These are phyloP conservation scores for Neurospora africana DNA, from an alignment of 495 filamentous ascomycete genomes.

Conservation along the genomic window DNA sequence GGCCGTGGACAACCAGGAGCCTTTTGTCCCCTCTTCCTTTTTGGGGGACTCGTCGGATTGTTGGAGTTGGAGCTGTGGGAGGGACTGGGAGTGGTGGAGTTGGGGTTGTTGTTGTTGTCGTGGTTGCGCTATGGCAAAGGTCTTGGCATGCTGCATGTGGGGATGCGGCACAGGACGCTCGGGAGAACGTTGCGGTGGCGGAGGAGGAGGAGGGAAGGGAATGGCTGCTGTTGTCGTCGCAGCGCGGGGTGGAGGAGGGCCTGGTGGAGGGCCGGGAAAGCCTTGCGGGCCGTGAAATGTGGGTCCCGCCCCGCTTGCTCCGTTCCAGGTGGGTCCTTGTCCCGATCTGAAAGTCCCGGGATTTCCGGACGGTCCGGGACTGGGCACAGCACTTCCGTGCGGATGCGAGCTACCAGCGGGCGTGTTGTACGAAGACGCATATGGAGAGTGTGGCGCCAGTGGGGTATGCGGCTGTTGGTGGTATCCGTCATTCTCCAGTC, in stretches of 20 bases:
- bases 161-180: neutral
- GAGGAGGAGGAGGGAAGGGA: neutral
- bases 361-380: neutral
- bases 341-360: neutral
- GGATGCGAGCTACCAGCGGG: neutral
- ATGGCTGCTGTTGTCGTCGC: neutral
- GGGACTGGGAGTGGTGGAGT: neutral
- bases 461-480: neutral
- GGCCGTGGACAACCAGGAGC: constrained; percentile 34
- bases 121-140: neutral
- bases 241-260: neutral
- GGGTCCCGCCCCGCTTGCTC: neutral
- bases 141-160: neutral
- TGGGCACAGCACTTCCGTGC: neutral
- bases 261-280: neutral
- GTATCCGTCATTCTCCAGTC: neutral
- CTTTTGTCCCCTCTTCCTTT: neutral
- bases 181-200: neutral
- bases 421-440: neutral
- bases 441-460: neutral
- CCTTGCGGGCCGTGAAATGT: neutral
- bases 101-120: neutral
- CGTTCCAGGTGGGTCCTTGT: neutral
- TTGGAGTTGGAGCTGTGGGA: neutral
- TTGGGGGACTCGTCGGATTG: neutral